These are phyloP conservation scores for Cercospora sesami DNA, from an alignment of 2,329 filamentous ascomycete species.

Conservation along the genomic window DNA sequence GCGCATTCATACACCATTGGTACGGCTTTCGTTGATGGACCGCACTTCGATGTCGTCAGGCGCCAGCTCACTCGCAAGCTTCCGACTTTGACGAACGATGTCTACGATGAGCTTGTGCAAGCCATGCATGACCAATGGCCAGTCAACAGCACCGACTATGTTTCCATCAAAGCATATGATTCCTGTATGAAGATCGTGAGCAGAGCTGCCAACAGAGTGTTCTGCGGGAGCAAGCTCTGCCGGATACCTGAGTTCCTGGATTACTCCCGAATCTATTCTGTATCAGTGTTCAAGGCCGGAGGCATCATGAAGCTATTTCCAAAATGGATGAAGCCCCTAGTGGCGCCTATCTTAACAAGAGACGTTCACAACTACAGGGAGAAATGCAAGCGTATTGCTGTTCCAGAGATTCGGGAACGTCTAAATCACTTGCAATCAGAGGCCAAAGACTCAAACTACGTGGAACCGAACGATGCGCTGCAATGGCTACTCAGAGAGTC, in stretches of 20 bases:
- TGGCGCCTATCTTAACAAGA: conserved; percentile 19
- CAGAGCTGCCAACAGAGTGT: conserved; percentile 29
- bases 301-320: conserved; percentile 26
- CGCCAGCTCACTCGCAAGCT: conserved; percentile 29
- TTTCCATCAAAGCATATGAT: conserved; percentile 22
- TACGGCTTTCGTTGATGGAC: conserved; percentile 10
- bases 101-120: conserved; percentile 26
- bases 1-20: conserved; percentile 24
- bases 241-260: conserved; percentile 25
- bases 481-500: conserved; percentile 30
- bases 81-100: conserved; percentile 26
- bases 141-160: conserved; percentile 7
- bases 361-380: conserved; percentile 18
- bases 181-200: conserved; percentile 30
- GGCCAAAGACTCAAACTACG: conserved; percentile 12
- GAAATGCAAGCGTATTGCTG: conserved; percentile 18
- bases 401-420: conserved; percentile 23
- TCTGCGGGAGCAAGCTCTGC: conserved; percentile 27
- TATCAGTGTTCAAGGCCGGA: conserved; percentile 25
- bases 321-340: conserved; percentile 20
- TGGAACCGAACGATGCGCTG: conserved; percentile 25
- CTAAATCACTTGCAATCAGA: conserved; percentile 15
- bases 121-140: conserved; percentile 25
- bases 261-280: conserved; percentile 24
- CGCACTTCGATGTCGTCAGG: conserved; percentile 27